Base-by-base conservation (phyloP, 352 stramenopile genomes). In the Pythium rishiriense region DNA sequence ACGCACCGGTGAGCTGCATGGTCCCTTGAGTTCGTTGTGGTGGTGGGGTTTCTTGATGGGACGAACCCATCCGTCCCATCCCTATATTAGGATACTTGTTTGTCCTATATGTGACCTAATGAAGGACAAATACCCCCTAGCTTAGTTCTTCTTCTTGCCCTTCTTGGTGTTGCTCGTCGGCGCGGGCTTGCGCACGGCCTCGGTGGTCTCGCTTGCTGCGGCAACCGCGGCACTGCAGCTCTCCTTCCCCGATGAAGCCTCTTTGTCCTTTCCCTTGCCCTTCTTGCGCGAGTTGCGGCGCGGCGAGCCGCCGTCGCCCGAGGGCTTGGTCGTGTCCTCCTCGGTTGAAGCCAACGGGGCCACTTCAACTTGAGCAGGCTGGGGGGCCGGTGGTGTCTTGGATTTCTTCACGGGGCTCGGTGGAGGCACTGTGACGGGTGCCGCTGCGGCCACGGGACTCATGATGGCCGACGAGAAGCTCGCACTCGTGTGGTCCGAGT, bases 381-480 rank as follows among this genome's bases (percentile, higher is more conserved):
- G 31, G 14, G 1, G 37, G 3, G 37, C 11, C 9, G 37, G 37
- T 17, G 25, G 26, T n/a, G n/a, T n/a, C 37, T 43, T 43, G n/a
- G n/a, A n/a, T 17, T 43, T 43, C 0, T 43, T 17, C 11, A 17
- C 15, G 12, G 37, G 37, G 15, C 37, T 43, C 37, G 14, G 11
- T 17, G 37, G 37, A 41, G 35, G 5, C 12, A 41, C 35, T 15
- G 35, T 12, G 14, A 17, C 37, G 14, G 26, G 39, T 1, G 53
- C n/a, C 39, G 29, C 25, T 14, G 51, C 31, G 3, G 57, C 57
- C 6, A 58, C n/a, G 11, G 64, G 56, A 43, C 64, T 70, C 57
- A 66, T 66, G 21, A 66, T 42, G 2, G 64, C 57, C 24, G 64
- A 66, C 28, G 64, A 70, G 42, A 57, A 66, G 57, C 64, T 70